phyloP scores from a whole-genome alignment of 192 early-diverging fungal species.

The Podila verticillata region DNA sequence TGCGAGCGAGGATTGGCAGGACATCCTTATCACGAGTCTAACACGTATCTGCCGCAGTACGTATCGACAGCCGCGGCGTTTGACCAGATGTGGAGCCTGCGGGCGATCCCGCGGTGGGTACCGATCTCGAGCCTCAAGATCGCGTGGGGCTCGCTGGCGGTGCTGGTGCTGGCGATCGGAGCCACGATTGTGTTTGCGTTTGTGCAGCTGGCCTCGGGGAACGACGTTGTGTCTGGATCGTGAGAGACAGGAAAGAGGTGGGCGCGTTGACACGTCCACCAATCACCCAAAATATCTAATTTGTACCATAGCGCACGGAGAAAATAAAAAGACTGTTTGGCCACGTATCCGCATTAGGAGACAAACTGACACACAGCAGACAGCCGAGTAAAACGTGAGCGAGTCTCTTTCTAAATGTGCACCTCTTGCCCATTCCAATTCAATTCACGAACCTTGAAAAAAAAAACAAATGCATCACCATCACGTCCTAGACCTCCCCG shows the following conservation, averaged over 20 bases:
- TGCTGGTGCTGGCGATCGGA: constrained; percentile 51
- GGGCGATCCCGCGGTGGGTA: constrained; percentile 21
- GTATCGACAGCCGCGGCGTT: constrained; percentile 5
- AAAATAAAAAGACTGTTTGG: not conserved
- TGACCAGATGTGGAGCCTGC: constrained; percentile 9
- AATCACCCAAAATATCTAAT: not conserved
- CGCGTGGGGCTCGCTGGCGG: constrained; percentile 28
- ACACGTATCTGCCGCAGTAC: not conserved
- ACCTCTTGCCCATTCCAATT: no score
- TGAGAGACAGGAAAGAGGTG: not conserved
- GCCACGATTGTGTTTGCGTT: constrained; percentile 65
- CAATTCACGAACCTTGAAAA: not conserved
- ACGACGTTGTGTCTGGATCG: constrained; percentile 36
- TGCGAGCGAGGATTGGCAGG: not conserved
- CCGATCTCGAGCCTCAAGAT: constrained; percentile 15
- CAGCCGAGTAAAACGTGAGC: no score
- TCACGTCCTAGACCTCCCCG: not conserved
- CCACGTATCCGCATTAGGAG: no score
- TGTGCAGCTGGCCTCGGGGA: constrained; percentile 55
- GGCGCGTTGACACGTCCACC: not conserved
- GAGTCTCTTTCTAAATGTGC: no score
- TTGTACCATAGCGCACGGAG: not conserved
- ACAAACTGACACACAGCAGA: no score
- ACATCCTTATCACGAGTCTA: not conserved
- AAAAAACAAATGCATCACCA: not conserved